A percentile compares a stretch with the other conserved stretches of the same genome.
phyloP scores from a whole-genome alignment of 495 filamentous ascomycete genomes.

The Penicillium mononematosum region DNA sequence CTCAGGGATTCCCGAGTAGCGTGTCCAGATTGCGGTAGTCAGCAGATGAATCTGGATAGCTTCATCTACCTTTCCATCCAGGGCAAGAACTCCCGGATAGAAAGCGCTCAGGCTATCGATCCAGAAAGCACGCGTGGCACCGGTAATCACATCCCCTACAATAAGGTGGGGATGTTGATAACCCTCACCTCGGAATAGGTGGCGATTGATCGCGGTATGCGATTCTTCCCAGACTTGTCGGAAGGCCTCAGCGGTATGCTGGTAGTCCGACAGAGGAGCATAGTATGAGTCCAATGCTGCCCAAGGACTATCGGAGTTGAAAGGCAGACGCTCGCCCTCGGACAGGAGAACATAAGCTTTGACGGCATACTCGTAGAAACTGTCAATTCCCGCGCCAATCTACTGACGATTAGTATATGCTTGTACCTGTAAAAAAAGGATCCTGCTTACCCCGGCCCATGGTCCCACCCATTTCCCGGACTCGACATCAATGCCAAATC shows the following conservation, averaged over 20 bases:
- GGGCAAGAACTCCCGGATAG: conserved; percentile 85
- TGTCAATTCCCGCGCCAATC: conserved; percentile 94
- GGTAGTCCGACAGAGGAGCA: conserved; percentile 56
- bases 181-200: conserved; percentile 62
- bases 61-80: conserved; percentile 86
- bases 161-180: conserved; percentile 90
- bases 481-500: conserved; percentile 89
- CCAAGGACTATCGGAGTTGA: conserved; percentile 39
- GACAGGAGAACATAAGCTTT: conserved; percentile 91
- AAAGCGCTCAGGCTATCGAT: conserved; percentile 93
- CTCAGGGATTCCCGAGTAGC: conserved; percentile 89
- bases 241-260: conserved; percentile 75
- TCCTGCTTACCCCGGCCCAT: conserved; percentile 63
- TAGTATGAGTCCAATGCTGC: conserved; percentile 46
- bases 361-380: conserved; percentile 96
- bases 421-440: neutral
- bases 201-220: conserved; percentile 80
- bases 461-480: conserved; percentile 84
- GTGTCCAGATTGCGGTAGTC: conserved; percentile 88
- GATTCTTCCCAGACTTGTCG: conserved; percentile 82
- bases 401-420: conserved; percentile 21
- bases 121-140: conserved; percentile 80
- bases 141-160: conserved; percentile 84
- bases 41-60: conserved; percentile 85
- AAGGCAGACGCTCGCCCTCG: conserved; percentile 45